Evolutionary conservation across 176 grass and related monocot species (phyloP), one percentile per base, ranked within the genome.

Genomic region (Oryza meyeriana): DNA sequence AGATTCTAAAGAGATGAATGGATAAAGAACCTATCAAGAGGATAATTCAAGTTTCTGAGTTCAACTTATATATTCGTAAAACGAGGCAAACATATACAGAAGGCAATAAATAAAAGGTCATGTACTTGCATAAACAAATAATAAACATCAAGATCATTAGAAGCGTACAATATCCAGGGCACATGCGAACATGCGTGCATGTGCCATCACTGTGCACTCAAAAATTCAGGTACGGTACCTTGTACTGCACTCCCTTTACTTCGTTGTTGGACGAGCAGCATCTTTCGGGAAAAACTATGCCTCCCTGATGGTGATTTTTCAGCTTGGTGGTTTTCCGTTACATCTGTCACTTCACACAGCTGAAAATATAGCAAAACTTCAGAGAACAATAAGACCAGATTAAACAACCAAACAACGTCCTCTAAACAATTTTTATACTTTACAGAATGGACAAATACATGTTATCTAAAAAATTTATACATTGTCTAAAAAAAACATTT

Each of bases 131-230:
- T 10, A 33, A 86, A 66, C 27, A 44, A 66, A 66, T 66, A 66
- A 44, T 8, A 27, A 40, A 44, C 79, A 73, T 38, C 74, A 72
- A 58, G 33, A 78, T 33, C 45, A 69, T 77, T 39, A 57, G 17
- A 55, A 17, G 69, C 32, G 44, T 76, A 76, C 61, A 58, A 58
- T 29, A 68, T 75, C 25, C 22, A 27, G 72, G 74, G 66, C 80
- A 77, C 86, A 88, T 66, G 86, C 14, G 80, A 84, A 88, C 86
- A 83, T 88, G 86, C 80, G n/a, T 34, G 44, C 86, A 88, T 79
- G 74, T 88, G 79, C 71, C 50, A 29, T 20, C 72, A 71, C 85
- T 82, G 40, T 71, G 50, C 41, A 17, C 31, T 64, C 20, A 28
- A 72, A 72, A 72, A 57, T 47, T 83, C 73, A 22, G 13, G 80